Conservation (phyloP, 192 early-diverging fungal genomes). For the Funneliformis geosporum region DNA sequence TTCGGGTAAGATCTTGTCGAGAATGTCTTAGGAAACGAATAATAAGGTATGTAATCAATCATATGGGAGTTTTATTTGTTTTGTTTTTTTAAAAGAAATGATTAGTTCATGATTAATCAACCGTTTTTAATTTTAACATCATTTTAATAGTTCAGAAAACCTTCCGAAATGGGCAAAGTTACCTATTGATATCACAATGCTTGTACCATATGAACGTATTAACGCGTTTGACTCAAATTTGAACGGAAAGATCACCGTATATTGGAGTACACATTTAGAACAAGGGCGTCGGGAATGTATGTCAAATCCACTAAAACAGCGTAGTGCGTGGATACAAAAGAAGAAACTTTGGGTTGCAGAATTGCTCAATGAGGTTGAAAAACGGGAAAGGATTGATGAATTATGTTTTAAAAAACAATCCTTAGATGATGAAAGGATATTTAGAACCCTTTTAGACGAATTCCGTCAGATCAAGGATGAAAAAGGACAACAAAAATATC, state of each 20-base stretch:
- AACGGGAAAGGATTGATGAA: constrained; percentile 5
- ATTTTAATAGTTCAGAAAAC: not conserved
- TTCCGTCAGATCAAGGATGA: constrained; percentile 1
- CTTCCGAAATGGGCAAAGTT: not conserved
- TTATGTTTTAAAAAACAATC: constrained; percentile 9
- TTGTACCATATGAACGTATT: not conserved
- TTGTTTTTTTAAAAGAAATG: not conserved
- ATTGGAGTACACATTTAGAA: not conserved
- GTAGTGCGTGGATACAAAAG: constrained; percentile 3
- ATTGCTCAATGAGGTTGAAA: not conserved
- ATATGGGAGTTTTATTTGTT: not conserved
- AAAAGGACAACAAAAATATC: not conserved
- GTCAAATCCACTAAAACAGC: not conserved
- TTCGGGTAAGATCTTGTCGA: constrained; percentile 12
- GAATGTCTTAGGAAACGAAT: not conserved
- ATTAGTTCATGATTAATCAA: not conserved
- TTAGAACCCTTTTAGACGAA: not conserved
- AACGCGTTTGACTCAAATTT: not conserved
- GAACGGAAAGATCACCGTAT: not conserved
- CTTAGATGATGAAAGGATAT: not conserved
- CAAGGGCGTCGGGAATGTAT: not conserved
- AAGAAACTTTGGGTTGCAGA: not conserved
- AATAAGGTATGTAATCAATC: not conserved
- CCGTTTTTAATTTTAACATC: not conserved
- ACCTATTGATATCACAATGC: not conserved